Evolutionary conservation across 768 basidiomycete genomes (phyloP), one percentile per base, ranked within the genome.

Genomic region (Ramaria sp.): DNA sequence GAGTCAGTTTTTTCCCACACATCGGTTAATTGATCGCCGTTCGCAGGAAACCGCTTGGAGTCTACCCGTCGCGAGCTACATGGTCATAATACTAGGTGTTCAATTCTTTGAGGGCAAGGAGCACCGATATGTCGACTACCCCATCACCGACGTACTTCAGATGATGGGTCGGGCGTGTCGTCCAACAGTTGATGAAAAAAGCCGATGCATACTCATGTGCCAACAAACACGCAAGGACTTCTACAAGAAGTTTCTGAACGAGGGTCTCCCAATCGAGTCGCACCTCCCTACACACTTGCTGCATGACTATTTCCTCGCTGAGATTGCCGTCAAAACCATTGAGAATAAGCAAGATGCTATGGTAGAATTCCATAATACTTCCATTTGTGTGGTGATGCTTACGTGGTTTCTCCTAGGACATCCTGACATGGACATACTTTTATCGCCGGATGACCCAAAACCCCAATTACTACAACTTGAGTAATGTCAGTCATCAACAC

Each of bases 11-110:
- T 41, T 19, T 53, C 11, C 49, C 15, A 2, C 33, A 51, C 31
- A 12, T n/a, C 33, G 34, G 34, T 27, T 54, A 0, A 51, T 34
- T 60, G 0, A 52, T 37, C 34, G 20, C 24, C 46, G 43, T 17
- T 42, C n/a, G 22, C 56, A 94, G 89, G 96, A 98, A 63, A 92
- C 90, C 0, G 91, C 93, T 0, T 99, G 96, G 96, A 91, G 84
- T 65, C 75, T 99, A 7, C 94, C 96, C 0, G 83, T 96, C 17
- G 82, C 91, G 0, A 85, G 90, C 58, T 94, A 96, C 70, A 96
- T 98, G 91, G 94, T 97, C 43, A 85, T 99, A 67, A 91, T 99
- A 63, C 97, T 98, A 94, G 95, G 95, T n/a, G 93, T 97, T 0
- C 96, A 99, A 66, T 86, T 71, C 59, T 98, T 88, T 63, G 94